Percentiles rank a stretch among this genome's conserved stretches.
Evolutionary conservation across 495 filamentous ascomycete species (phyloP).

Genomic region (Cenococcum geophilum): DNA sequence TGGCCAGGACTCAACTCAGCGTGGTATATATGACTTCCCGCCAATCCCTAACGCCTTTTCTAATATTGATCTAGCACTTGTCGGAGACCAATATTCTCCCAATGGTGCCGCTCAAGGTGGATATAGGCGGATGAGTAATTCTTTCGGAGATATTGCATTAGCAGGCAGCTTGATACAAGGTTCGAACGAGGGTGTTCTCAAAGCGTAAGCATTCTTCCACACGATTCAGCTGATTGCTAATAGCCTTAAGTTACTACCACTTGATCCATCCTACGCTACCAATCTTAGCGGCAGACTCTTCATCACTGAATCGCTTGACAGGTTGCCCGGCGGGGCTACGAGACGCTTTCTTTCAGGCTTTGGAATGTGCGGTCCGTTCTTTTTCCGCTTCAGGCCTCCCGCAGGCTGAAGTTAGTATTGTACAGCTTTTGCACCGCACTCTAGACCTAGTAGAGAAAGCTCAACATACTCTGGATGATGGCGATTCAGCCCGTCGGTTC

Average conservation of each 20-base stretch:
- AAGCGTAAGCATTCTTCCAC: slow-evolving; percentile 20
- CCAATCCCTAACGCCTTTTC: slow-evolving; percentile 35
- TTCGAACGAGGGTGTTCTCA: slow-evolving; percentile 23
- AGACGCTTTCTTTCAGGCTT: slow-evolving; percentile 23
- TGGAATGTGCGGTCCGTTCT: slow-evolving; percentile 24
- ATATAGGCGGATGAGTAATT: slow-evolving; percentile 11
- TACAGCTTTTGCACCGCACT: slow-evolving; percentile 18
- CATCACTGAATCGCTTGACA: slow-evolving; percentile 18
- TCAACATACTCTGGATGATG: slow-evolving; percentile 15
- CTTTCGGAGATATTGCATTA: slow-evolving; percentile 21
- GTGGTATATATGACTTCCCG: slow-evolving; percentile 23
- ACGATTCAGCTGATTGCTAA: not conserved
- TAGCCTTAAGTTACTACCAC: slow-evolving; percentile 15
- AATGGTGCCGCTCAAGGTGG: slow-evolving; percentile 34
- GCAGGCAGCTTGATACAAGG: slow-evolving; percentile 23
- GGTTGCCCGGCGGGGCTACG: slow-evolving; percentile 21
- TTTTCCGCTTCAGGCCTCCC: slow-evolving; percentile 10
- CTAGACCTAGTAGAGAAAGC: slow-evolving; percentile 15
- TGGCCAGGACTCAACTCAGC: slow-evolving; percentile 6
- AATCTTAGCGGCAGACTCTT: slow-evolving; percentile 16
- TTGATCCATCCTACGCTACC: slow-evolving; percentile 26
- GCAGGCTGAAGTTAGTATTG: slow-evolving; percentile 7
- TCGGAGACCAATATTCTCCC: slow-evolving; percentile 35
- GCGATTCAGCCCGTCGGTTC: slow-evolving; percentile 14
- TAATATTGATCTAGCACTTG: slow-evolving; percentile 14